phyloP scores from a whole-genome alignment of 306 rosid species.

The Ziziphus jujuba region DNA sequence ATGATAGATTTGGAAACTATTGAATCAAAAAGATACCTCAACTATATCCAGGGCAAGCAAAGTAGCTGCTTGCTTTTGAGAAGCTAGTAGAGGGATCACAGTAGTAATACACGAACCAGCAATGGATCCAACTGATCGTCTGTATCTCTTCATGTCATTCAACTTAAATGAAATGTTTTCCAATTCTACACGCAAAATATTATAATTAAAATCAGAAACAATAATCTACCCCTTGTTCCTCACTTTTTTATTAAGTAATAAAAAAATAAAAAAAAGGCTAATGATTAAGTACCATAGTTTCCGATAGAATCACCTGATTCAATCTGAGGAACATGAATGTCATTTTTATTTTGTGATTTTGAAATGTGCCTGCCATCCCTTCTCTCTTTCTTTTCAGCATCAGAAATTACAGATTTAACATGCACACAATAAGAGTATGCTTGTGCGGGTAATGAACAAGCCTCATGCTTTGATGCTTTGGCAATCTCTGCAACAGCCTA shows the following conservation, averaged over 20 bases:
- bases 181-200: constrained; percentile 61
- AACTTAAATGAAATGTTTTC: constrained; percentile 65
- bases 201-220: constrained; percentile 17
- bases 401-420: constrained; percentile 52
- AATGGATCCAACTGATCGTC: constrained; percentile 81
- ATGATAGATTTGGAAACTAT: constrained; percentile 10
- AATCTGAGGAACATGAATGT: constrained; percentile 9
- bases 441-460: constrained; percentile 54
- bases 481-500: constrained; percentile 86
- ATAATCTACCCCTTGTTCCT: not conserved
- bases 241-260: too few species aligned
- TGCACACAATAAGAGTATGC: constrained; percentile 60
- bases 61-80: constrained; percentile 63
- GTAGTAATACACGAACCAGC: constrained; percentile 76
- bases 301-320: constrained; percentile 38
- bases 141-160: constrained; percentile 81
- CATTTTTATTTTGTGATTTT: constrained; percentile 11
- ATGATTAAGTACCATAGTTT: too few species aligned
- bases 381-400: constrained; percentile 32
- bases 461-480: constrained; percentile 78
- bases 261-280: too few species aligned
- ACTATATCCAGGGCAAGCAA: constrained; percentile 76
- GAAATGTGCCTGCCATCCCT: constrained; percentile 38
- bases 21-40: constrained; percentile 57
- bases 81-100: constrained; percentile 78